Evolutionary conservation across 371 early-diverging fungal species (phyloP).

Genomic region (Mucor plumbeus): DNA sequence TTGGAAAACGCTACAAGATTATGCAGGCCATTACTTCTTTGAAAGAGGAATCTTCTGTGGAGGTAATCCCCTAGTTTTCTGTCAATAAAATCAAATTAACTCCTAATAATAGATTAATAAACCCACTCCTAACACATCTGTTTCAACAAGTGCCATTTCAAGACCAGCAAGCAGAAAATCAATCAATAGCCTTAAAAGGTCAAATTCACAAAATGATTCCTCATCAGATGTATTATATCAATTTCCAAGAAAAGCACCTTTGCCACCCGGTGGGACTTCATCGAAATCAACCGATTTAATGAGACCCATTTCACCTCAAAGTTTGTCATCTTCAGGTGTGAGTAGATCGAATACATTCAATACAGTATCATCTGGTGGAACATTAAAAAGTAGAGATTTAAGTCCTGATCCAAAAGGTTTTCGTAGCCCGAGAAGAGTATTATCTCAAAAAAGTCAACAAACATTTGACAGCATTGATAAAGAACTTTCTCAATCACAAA

Average conservation of each 20-base stretch:
- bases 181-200: conserved; percentile 19
- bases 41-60: conserved; percentile 36
- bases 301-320: conserved; percentile 47
- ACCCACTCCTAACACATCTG: conserved; percentile 30
- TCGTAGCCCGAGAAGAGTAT: conserved; percentile 13
- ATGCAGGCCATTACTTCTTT: conserved; percentile 69
- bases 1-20: conserved; percentile 73
- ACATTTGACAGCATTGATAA: conserved; percentile 21
- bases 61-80: background rate
- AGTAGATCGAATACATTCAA: conserved; percentile 54
- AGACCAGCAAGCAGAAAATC: conserved; percentile 17
- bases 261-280: conserved; percentile 33
- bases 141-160: conserved; percentile 28
- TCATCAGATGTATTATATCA: conserved; percentile 37
- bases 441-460: conserved; percentile 31
- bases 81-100: conserved; percentile 2
- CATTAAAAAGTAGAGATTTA: conserved; percentile 22
- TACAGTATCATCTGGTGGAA: conserved; percentile 36
- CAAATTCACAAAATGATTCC: conserved; percentile 22
- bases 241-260: conserved; percentile 52
- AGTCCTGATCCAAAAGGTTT: conserved; percentile 26
- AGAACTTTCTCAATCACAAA: conserved; percentile 3
- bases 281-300: conserved; percentile 6
- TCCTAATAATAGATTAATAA: background rate
- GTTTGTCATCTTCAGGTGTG: conserved; percentile 34